Evolutionary conservation across 1,139 yeast genomes (phyloP), one percentile per base, ranked within the genome.

Genomic region (Kazachstania sp.): DNA sequence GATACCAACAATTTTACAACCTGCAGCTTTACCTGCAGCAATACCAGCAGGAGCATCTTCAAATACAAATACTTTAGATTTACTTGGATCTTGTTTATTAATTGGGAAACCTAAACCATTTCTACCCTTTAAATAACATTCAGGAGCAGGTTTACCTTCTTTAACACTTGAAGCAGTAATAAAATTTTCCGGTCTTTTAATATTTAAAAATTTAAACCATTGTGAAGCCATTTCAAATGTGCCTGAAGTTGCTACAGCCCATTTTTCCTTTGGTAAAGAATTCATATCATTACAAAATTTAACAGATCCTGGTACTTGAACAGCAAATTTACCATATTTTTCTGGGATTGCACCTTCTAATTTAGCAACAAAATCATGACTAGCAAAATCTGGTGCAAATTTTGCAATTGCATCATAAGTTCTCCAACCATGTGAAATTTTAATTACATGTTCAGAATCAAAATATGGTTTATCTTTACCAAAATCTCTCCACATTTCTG

Each of bases 1-100:
- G 67, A 86, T 80, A 62, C 95, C 95, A 57, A 86, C 78, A 53
- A 85, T 82, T 65, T 77, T 74, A 61, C 94, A 90, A 56, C 94
- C 95, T 31, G 94, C 86, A 55, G 78, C 86, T 64, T 82, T 79
- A 68, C 95, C 95, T 43, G 95, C 92, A 53, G 77, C 71, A 56
- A 86, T 81, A 65, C 95, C 95, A 44, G 90, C 92, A 45, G 92
- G 92, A 44, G 95, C 94, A 64, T 85, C 95, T 70, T 85, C 95
- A 61, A 84, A 55, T 13, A 86, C 95, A 43, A 84, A 78, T 54
- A 75, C 82, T 61, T 73, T 72, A 51, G 65, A 59, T 42, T 53
- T 46, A 41, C 59, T 55, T 49, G 67, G 69, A 50, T 47, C 65
- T 53, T 57, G 66, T 52, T 66, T 64, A 48, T 59, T 66, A 50